These are phyloP conservation scores for Monilinia laxa DNA, from an alignment of 2,329 filamentous ascomycete species.

Conservation along the genomic window DNA sequence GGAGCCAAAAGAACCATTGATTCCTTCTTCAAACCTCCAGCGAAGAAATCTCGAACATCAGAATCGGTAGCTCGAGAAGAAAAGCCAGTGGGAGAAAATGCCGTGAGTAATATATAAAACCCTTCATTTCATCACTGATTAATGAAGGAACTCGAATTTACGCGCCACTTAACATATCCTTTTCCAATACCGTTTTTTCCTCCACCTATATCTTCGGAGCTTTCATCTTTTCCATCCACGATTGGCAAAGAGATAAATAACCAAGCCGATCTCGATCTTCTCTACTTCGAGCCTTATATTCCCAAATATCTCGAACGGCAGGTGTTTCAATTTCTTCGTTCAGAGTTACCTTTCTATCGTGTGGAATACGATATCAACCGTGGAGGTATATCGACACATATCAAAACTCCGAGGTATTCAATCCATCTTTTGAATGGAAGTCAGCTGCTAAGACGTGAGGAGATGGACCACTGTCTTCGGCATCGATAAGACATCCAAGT, in stretches of 20 bases:
- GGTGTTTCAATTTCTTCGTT: conserved; percentile 69
- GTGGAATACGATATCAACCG: conserved; percentile 73
- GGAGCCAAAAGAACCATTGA: conserved; percentile 64
- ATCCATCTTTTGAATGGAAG: conserved; percentile 24
- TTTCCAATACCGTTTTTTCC: conserved; percentile 51
- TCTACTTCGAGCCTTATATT: conserved; percentile 75
- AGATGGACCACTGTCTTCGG: conserved; percentile 62
- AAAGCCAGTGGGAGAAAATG: not conserved
- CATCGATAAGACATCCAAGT: conserved; percentile 61
- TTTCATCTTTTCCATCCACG: conserved; percentile 50
- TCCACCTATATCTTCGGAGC: conserved; percentile 42
- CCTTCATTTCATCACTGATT: conserved; percentile 1
- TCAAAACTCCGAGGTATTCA: conserved; percentile 53
- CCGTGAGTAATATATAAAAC: conserved; percentile 1
- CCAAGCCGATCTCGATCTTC: conserved; percentile 67
- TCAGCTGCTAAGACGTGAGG: conserved; percentile 47
- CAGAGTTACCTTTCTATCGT: conserved; percentile 72
- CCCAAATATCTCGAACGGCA: conserved; percentile 54
- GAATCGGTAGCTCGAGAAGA: conserved; percentile 20
- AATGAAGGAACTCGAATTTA: conserved; percentile 29
- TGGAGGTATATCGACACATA: conserved; percentile 59
- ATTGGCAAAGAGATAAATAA: conserved; percentile 60
- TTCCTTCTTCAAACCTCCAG: conserved; percentile 60
- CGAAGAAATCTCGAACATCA: conserved; percentile 43
- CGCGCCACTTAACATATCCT: conserved; percentile 50